Evolutionary conservation across 1,284 basidiomycete genomes (phyloP), one percentile per base, ranked within the genome.

Genomic region (Malassezia sp.): DNA sequence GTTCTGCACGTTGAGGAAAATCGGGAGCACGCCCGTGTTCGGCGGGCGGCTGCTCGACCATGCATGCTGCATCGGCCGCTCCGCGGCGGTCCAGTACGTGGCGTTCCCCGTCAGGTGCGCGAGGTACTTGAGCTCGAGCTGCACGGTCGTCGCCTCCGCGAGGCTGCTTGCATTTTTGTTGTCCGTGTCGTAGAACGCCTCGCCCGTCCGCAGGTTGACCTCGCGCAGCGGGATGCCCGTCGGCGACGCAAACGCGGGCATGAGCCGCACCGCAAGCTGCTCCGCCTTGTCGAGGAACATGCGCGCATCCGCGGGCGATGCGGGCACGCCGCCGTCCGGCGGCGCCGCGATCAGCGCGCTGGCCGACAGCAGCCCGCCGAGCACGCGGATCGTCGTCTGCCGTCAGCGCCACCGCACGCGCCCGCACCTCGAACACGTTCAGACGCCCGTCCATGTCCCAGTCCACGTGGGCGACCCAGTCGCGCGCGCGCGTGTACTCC

Each of bases 371-470:
- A 96, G 74, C 8, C 85, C 85, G 10, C 85, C 85, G 1, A 88
- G 74, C 2, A 85, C 76, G 17, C 85, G 80, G 37, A 87, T 87
- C 0, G 84, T 85, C 0, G 81, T 84, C 78, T n/a, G n/a, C n/a
- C n/a, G n/a, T n/a, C n/a, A n/a, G n/a, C n/a, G n/a, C n/a, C n/a
- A n/a, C n/a, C n/a, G n/a, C n/a, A n/a, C n/a, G n/a, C n/a, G n/a
- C n/a, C n/a, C n/a, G n/a, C n/a, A n/a, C n/a, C n/a, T 96, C 90
- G 60, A 96, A 96, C 0, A 85, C 88, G 70, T 83, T 95, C 71
- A 86, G 85, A 15, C 78, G 73, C 10, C 77, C 87, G 60, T 88
- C 81, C 10, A 80, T 76, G 28, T 91, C 82, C 63, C 93, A 89
- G 8, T 76, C 72, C 34, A 95, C 72, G 27, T 79, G 74, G 21